phyloP scores from a whole-genome alignment of 305 asterid species.

The Solanum hybrid region DNA sequence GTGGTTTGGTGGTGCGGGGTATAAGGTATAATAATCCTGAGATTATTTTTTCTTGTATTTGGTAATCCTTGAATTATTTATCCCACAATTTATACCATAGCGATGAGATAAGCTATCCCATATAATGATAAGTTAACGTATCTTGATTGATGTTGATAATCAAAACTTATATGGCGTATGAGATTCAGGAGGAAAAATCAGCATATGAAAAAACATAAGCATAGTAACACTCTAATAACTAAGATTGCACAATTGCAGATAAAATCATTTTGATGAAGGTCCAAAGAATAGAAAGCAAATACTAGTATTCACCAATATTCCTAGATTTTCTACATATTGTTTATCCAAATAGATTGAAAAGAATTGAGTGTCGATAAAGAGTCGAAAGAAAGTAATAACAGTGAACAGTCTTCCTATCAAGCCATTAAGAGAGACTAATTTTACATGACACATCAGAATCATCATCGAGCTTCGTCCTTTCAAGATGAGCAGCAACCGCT shows the following conservation, averaged over 20 bases:
- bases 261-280: not conserved
- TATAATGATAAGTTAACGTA: not conserved
- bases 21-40: too few relatives aligned
- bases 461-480: not conserved
- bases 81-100: not conserved
- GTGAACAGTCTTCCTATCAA: slow-evolving; percentile 12
- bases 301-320: slow-evolving; percentile 25
- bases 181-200: not conserved
- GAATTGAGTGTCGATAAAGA: slow-evolving; percentile 27
- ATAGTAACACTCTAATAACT: not conserved
- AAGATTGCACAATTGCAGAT: not conserved
- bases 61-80: not conserved
- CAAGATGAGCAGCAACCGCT: slow-evolving; percentile 36
- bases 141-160: not conserved
- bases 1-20: not conserved
- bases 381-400: not conserved
- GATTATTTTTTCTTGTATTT: too few relatives aligned
- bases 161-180: not conserved
- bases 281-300: slow-evolving; percentile 12
- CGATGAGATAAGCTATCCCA: fast-evolving
- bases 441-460: slow-evolving; percentile 13
- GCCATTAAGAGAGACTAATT: slow-evolving; percentile 10
- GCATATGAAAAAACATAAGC: not conserved
- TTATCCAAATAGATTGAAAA: slow-evolving; percentile 35
- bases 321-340: slow-evolving; percentile 41